Conservation (phyloP, 2,329 filamentous ascomycete genomes). For the Exophiala sp. region DNA sequence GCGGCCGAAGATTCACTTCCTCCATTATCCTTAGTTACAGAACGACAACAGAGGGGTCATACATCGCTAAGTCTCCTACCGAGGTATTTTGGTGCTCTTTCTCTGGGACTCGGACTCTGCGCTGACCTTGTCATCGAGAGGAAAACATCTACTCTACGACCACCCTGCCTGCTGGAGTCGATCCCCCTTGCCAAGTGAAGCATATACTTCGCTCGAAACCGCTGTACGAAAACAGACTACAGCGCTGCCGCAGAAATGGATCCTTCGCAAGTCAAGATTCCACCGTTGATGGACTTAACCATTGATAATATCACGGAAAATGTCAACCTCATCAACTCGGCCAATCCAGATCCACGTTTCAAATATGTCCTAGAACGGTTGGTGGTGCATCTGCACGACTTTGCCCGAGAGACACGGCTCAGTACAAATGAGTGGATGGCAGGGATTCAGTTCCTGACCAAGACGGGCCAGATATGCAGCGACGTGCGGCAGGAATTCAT, state of each 20-base stretch:
- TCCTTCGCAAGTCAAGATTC: slow-evolving; percentile 39
- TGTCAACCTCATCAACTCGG: slow-evolving; percentile 63
- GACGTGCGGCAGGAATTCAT: slow-evolving; percentile 79
- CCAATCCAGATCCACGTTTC: slow-evolving; percentile 58
- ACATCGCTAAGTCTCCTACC: too few species aligned
- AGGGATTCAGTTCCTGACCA: slow-evolving; percentile 64
- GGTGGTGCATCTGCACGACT: slow-evolving; percentile 74
- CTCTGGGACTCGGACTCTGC: too few species aligned
- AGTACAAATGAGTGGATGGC: slow-evolving; percentile 74
- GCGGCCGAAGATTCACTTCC: too few species aligned
- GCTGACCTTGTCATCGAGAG: too few species aligned
- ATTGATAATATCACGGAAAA: slow-evolving; percentile 34
- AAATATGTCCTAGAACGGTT: slow-evolving; percentile 68
- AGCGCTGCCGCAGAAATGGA: slow-evolving; percentile 33
- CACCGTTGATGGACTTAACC: slow-evolving; percentile 33
- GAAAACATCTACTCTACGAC: too few species aligned
- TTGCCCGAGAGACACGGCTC: slow-evolving; percentile 69
- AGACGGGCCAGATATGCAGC: slow-evolving; percentile 65
- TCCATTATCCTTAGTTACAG: too few species aligned
- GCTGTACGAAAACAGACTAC: not conserved
- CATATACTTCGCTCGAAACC: too few species aligned
- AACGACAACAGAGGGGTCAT: too few species aligned
- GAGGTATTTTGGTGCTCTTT: too few species aligned
- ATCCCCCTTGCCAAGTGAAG: too few species aligned
- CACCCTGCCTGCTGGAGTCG: too few species aligned